phyloP scores from a whole-genome alignment of 306 rosid species.

The Canavalia ensiformis region DNA sequence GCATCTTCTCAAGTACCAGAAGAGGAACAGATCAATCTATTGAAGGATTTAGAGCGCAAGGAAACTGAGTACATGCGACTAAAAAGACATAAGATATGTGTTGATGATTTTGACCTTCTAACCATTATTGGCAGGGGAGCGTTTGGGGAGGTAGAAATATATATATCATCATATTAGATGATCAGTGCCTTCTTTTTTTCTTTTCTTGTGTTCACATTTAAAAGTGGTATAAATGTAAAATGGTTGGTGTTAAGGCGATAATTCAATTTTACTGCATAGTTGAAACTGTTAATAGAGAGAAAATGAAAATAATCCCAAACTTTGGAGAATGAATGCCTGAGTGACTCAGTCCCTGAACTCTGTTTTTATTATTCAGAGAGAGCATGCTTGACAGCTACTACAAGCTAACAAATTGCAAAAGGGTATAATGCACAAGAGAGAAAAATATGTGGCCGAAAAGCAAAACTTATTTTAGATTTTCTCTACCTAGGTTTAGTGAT shows the following conservation, averaged over 20 bases:
- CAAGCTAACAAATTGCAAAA: not conserved
- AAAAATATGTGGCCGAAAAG: not conserved
- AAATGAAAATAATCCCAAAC: no score
- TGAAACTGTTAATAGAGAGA: no score
- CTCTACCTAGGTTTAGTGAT: not conserved
- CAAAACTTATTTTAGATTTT: not conserved
- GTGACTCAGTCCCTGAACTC: not conserved
- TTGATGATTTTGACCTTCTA: conserved; percentile 87
- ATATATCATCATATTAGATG: conserved; percentile 27
- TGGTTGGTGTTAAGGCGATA: no score
- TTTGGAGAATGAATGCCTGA: no score
- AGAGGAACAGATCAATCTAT: conserved; percentile 79
- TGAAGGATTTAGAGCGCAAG: conserved; percentile 88
- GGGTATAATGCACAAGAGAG: not conserved
- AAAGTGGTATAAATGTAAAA: not conserved
- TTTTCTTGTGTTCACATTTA: conserved; percentile 13
- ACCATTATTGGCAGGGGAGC: conserved; percentile 96
- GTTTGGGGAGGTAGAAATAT: conserved; percentile 85
- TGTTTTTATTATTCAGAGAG: not conserved
- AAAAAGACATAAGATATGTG: conserved; percentile 91
- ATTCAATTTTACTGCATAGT: no score
- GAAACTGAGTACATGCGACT: conserved; percentile 88
- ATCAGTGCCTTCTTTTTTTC: not conserved
- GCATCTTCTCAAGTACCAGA: conserved; percentile 78
- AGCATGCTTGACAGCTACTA: not conserved